Evolutionary conservation across 306 rosid genomes (phyloP), one percentile per base, ranked within the genome.

Genomic region (Dalbergia oliveri): DNA sequence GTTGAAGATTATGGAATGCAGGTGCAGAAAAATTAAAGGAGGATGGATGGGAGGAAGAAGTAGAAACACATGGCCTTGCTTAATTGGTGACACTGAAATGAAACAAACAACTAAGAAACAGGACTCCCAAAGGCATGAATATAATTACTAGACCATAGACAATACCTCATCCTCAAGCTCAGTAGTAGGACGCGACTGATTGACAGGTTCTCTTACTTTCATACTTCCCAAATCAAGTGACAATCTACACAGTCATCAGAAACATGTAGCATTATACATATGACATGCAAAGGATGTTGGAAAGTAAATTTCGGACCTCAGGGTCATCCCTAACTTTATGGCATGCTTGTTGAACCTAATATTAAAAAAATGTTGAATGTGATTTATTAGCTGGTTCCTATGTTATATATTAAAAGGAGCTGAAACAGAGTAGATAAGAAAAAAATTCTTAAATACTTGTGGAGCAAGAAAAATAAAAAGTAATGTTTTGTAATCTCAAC

Each of bases 161-260:
- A 76, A 69, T 85, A 93, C 99, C 96, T 95, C 99, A 77, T 95
- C 99, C 86, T 95, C 92, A 83, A 95, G 83, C 79, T 86, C 97
- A 37, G 88, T 82, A 58, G 88, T 31, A 77, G 96, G 67, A 68
- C 84, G 85, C 41, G 50, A 85, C 66, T 74, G 90, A 57, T 79
- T 82, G 73, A 69, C 44, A 39, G 8, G 9, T 44, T 93, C 98
- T 85, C 90, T 89, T 63, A 88, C 86, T 78, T 90, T 93, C 84
- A 95, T 86, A 77, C 86, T 93, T 64, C 98, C 93, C 66, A 95
- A 53, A 88, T 95, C 99, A 44, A 93, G 73, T 57, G 98, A 93
- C 80, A 93, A 69, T 88, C 98, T 93, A 90, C 69, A 86, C 35
- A 83, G 58, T 73, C 74, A 82, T 63, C 77, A 84, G 11, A 84